phyloP scores from a whole-genome alignment of 805 yeast genomes.

The Jamesozyma rosinii region DNA sequence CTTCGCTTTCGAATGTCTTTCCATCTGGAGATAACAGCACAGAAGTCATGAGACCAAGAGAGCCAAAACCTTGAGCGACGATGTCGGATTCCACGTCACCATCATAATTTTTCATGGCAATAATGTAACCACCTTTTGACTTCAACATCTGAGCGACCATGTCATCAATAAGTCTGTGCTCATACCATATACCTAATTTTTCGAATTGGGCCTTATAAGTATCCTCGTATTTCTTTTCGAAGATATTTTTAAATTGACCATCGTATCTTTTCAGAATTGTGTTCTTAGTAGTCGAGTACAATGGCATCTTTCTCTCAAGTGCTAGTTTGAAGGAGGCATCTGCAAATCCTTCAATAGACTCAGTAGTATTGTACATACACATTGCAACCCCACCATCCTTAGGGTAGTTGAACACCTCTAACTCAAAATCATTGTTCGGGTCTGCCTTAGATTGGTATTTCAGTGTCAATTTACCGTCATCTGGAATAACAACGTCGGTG shows the following conservation, averaged over 20 bases:
- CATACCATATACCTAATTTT: slow-evolving; percentile 81
- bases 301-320: slow-evolving; percentile 61
- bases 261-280: slow-evolving; percentile 90
- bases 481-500: slow-evolving; percentile 68
- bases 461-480: slow-evolving; percentile 58
- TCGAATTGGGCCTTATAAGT: slow-evolving; percentile 68
- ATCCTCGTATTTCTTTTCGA: slow-evolving; percentile 66
- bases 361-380: slow-evolving; percentile 94
- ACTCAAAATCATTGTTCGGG: slow-evolving; percentile 8
- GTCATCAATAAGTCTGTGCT: slow-evolving; percentile 92
- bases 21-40: slow-evolving; percentile 97
- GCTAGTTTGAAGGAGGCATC: slow-evolving; percentile 86
- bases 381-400: slow-evolving; percentile 65
- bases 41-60: slow-evolving; percentile 93
- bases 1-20: slow-evolving; percentile 89
- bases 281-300: slow-evolving; percentile 86
- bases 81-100: slow-evolving; percentile 96
- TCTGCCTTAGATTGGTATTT: slow-evolving; percentile 53
- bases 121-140: slow-evolving; percentile 87
- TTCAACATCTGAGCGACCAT: slow-evolving; percentile 99
- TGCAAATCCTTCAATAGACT: slow-evolving; percentile 86
- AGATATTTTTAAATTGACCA: slow-evolving; percentile 90
- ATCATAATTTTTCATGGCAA: slow-evolving; percentile 95
- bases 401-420: slow-evolving; percentile 42
- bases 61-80: slow-evolving; percentile 97